Percentiles rank a stretch among this genome's conserved stretches.
phyloP scores from a whole-genome alignment of 2,329 filamentous ascomycete genomes.

The Phaeosphaeria sp. region DNA sequence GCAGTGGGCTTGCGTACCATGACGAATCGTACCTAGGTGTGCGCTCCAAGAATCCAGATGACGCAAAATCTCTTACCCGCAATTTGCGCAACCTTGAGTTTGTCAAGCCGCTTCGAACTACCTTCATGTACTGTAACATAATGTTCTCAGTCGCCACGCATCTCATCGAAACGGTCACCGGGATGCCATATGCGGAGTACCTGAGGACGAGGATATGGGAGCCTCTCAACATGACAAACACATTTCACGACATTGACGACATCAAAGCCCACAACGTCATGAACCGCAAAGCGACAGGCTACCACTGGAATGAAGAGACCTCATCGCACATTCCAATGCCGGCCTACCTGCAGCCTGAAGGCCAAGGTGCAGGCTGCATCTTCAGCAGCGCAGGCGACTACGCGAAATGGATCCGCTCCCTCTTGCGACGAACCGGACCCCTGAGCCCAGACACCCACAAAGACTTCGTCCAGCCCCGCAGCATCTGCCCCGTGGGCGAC shows the following conservation, averaged over 20 bases:
- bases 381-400: slow-evolving; percentile 27
- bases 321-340: slow-evolving; percentile 9
- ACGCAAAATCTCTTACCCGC: slow-evolving; percentile 18
- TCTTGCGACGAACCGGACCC: slow-evolving; percentile 18
- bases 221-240: slow-evolving; percentile 51
- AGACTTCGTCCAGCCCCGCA: slow-evolving; percentile 22
- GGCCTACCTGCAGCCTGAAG: slow-evolving; percentile 18
- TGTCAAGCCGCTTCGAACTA: slow-evolving; percentile 50
- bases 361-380: slow-evolving; percentile 31
- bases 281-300: slow-evolving; percentile 15
- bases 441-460: slow-evolving; percentile 16
- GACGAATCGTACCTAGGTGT: slow-evolving; percentile 19
- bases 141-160: slow-evolving; percentile 60
- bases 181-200: slow-evolving; percentile 38
- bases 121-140: slow-evolving; percentile 60
- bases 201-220: slow-evolving; percentile 47
- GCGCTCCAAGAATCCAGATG: slow-evolving; percentile 13
- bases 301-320: slow-evolving; percentile 16
- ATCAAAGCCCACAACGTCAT: slow-evolving; percentile 27
- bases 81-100: slow-evolving; percentile 54
- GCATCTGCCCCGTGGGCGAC: not conserved
- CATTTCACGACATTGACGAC: slow-evolving; percentile 44
- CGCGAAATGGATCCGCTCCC: slow-evolving; percentile 32
- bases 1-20: slow-evolving; percentile 56
- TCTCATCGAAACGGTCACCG: slow-evolving; percentile 54